A percentile compares a stretch with the other conserved stretches of the same genome.
These are phyloP conservation scores for Rugosomyces carneus DNA, from an alignment of 1,284 basidiomycete genomes.

Conservation along the genomic window DNA sequence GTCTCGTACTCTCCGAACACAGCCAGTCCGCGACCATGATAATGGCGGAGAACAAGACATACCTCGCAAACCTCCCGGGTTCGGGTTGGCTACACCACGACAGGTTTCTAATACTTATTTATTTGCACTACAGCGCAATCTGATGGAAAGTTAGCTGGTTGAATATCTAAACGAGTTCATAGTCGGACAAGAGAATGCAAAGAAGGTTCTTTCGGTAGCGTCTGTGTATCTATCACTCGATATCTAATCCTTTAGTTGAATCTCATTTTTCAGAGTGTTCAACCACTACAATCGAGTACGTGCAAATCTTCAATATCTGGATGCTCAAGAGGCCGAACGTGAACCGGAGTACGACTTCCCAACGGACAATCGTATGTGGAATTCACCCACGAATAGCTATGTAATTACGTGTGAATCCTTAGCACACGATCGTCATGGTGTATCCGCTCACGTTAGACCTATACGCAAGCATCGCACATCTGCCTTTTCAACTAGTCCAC, in stretches of 20 bases:
- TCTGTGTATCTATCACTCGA: conserved; percentile 33
- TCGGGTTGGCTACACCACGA: conserved; percentile 61
- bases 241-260: conserved; percentile 8
- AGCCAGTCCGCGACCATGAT: conserved; percentile 26
- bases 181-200: conserved; percentile 89
- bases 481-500: conserved; percentile 35
- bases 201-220: conserved; percentile 91
- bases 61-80: conserved; percentile 25
- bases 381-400: neutral
- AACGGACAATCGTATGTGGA: conserved; percentile 16
- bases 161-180: conserved; percentile 86
- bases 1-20: conserved; percentile 30
- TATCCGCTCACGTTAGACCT: conserved; percentile 53
- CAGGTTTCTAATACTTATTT: conserved; percentile 36
- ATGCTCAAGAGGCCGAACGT: conserved; percentile 35
- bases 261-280: conserved; percentile 58
- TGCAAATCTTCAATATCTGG: conserved; percentile 50
- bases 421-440: conserved; percentile 9
- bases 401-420: neutral
- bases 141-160: conserved; percentile 51
- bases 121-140: neutral
- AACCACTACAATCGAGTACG: conserved; percentile 86
- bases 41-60: conserved; percentile 20
- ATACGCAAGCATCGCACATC: conserved; percentile 32
- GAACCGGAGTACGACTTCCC: conserved; percentile 20